phyloP scores from a whole-genome alignment of 83 land plant genomes.

The Diphasiastrum complanatum region DNA sequence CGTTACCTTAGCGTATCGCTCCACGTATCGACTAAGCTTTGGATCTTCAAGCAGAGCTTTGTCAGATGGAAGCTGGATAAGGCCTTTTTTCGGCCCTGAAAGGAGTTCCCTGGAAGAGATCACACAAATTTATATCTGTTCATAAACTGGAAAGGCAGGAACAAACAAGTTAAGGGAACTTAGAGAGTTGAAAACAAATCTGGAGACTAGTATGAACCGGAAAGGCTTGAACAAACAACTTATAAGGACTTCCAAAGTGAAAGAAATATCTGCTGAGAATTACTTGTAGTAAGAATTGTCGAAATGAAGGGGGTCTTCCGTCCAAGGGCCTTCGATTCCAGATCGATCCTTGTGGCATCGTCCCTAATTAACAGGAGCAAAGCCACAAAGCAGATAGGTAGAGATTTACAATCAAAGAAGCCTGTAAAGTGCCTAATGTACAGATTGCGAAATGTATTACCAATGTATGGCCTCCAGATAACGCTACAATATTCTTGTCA shows the following conservation, averaged over 20 bases:
- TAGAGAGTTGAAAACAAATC: background rate
- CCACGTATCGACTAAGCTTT: background rate
- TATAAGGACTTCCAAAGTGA: background rate
- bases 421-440: background rate
- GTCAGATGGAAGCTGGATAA: too few species aligned
- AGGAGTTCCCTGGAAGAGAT: too few species aligned
- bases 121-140: background rate
- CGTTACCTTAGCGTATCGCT: background rate
- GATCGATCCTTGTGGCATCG: background rate
- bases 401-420: too few species aligned
- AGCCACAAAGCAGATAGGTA: too few species aligned
- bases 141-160: background rate
- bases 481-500: background rate
- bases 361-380: background rate
- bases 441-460: background rate
- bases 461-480: background rate
- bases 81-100: too few species aligned
- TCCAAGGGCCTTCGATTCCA: background rate
- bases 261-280: too few species aligned
- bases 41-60: background rate
- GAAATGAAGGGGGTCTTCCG: background rate
- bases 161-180: background rate
- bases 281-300: background rate
- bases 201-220: too few species aligned
- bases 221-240: background rate